phyloP scores from a whole-genome alignment of 2,329 filamentous ascomycete species.

The Phyllosticta capitalensis region DNA sequence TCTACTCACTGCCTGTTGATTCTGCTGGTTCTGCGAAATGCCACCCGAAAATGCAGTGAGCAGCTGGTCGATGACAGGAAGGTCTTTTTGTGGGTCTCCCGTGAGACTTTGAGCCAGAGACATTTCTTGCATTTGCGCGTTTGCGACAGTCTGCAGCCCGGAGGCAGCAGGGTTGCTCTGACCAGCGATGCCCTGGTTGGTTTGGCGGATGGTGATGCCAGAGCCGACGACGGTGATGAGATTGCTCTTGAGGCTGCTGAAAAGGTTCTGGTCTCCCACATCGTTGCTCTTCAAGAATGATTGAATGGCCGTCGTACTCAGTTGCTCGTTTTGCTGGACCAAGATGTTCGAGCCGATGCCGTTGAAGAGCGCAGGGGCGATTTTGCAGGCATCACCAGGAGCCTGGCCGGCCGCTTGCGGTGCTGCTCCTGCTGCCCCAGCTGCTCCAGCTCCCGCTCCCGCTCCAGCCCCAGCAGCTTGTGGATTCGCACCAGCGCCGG shows the following conservation, averaged over 20 bases:
- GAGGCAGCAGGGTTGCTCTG: neutral
- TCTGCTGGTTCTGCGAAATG: conserved; percentile 2
- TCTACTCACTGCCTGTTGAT: neutral
- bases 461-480: neutral
- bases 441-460: no score
- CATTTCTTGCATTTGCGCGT: conserved; percentile 1
- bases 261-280: neutral
- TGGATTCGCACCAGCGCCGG: neutral
- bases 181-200: conserved; percentile 1
- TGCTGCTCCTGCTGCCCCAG: neutral
- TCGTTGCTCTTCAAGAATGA: neutral
- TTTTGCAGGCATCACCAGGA: neutral
- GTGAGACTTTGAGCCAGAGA: neutral
- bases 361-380: neutral
- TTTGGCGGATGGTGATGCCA: neutral
- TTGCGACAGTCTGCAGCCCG: neutral
- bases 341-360: conserved; percentile 3
- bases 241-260: neutral
- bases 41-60: neutral
- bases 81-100: neutral
- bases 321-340: conserved; percentile 1
- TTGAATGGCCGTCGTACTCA: neutral
- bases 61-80: neutral
- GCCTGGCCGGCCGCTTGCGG: neutral
- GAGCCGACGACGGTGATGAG: conserved; percentile 1